Conservation (phyloP, 805 yeast species). For the Myxozyma nipponensis region DNA sequence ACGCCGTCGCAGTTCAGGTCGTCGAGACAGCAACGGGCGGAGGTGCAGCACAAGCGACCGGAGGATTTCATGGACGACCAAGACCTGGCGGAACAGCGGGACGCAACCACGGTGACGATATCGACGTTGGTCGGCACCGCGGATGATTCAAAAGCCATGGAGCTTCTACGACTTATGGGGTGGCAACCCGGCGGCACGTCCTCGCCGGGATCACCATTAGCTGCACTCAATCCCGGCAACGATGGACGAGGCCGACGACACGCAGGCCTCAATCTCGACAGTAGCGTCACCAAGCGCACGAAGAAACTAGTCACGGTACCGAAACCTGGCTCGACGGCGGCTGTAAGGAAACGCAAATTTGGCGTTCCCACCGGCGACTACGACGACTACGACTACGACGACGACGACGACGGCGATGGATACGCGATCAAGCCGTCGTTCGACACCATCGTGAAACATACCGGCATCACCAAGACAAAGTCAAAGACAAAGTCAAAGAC, state of each 20-base stretch:
- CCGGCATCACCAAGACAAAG: background rate
- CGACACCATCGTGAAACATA: slow-evolving; percentile 6
- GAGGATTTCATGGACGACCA: slow-evolving; percentile 39
- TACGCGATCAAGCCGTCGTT: slow-evolving; percentile 21
- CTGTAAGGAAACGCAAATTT: slow-evolving; percentile 24
- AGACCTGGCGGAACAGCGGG: slow-evolving; percentile 31
- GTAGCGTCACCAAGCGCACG: too few species aligned
- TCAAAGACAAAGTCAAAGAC: slow-evolving; percentile 1
- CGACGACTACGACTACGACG: slow-evolving; percentile 30
- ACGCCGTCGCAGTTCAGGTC: slow-evolving; percentile 32
- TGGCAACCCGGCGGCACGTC: too few species aligned
- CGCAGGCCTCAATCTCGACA: too few species aligned
- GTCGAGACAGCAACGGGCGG: slow-evolving; percentile 23
- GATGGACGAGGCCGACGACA: too few species aligned
- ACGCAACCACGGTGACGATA: slow-evolving; percentile 17
- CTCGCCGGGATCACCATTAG: too few species aligned
- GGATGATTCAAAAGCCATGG: slow-evolving; percentile 72
- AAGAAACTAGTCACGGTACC: too few species aligned
- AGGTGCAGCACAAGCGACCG: slow-evolving; percentile 14
- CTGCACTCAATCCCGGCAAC: too few species aligned
- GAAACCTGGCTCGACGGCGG: too few species aligned
- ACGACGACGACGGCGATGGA: slow-evolving; percentile 25
- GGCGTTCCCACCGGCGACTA: slow-evolving; percentile 29
- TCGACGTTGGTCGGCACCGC: slow-evolving; percentile 1
- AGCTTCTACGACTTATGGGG: slow-evolving; percentile 67